A percentile compares a stretch with the other conserved stretches of the same genome.
Conservation (phyloP, 2,329 filamentous ascomycete genomes). For the Xylaria sp. region DNA sequence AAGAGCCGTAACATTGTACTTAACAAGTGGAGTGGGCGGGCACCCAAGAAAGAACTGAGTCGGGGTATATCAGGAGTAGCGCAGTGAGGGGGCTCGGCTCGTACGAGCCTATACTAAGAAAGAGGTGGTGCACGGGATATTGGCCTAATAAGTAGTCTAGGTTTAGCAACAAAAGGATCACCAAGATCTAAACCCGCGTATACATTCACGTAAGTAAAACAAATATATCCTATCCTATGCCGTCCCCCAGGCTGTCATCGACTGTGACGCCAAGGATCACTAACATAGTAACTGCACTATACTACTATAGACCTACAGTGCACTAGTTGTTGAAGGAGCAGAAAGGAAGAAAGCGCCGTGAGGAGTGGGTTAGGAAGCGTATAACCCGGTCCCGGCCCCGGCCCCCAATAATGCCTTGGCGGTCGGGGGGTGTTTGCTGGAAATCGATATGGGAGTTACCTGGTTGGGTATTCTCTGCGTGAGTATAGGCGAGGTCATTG, state of each 20-base stretch:
- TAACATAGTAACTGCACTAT: neutral
- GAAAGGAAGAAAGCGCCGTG: neutral
- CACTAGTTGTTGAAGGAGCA: neutral
- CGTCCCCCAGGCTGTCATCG: neutral
- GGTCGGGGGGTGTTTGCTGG: neutral
- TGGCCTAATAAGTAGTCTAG: neutral
- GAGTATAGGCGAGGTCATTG: constrained; percentile 20
- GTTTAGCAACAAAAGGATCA: neutral
- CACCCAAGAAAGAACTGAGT: neutral
- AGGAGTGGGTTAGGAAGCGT: neutral
- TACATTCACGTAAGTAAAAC: too few relatives aligned
- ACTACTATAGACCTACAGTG: constrained; percentile 4
- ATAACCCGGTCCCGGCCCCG: neutral
- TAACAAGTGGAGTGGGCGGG: neutral
- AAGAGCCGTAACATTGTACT: neutral
- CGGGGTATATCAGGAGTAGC: constrained; percentile 6
- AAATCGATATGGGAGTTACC: constrained; percentile 31
- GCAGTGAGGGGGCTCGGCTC: constrained; percentile 24
- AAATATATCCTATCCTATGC: neutral
- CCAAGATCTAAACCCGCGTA: neutral
- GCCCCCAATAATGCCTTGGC: constrained; percentile 5
- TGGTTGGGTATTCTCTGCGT: constrained; percentile 33
- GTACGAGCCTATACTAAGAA: constrained; percentile 23
- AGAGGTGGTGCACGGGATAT: neutral
- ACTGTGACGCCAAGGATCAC: neutral